phyloP scores from a whole-genome alignment of 805 yeast species.

The Kodamaea hsintzibuensis region DNA sequence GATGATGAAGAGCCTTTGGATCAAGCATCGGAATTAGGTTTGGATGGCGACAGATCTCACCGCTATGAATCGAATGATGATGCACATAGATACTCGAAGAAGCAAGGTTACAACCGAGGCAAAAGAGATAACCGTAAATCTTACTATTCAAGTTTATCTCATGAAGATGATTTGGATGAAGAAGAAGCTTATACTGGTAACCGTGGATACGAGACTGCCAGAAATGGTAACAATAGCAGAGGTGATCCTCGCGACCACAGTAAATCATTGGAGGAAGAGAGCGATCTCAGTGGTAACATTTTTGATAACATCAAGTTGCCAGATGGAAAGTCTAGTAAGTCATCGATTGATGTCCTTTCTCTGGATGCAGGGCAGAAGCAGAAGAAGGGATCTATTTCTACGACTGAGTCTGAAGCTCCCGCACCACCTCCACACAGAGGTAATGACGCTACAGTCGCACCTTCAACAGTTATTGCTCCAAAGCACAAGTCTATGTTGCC shows the following conservation, averaged over 20 bases:
- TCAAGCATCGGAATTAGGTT: conserved; percentile 41
- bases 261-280: conserved; percentile 23
- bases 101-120: not conserved
- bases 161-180: conserved; percentile 18
- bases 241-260: conserved; percentile 13
- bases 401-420: not conserved
- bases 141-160: conserved; percentile 32
- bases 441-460: not conserved
- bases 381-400: not conserved
- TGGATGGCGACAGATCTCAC: conserved; percentile 29
- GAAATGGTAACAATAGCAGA: conserved; percentile 1
- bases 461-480: not conserved
- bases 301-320: conserved; percentile 53
- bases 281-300: conserved; percentile 25
- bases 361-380: conserved; percentile 3
- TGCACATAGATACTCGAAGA: not conserved
- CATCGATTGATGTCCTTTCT: conserved; percentile 6
- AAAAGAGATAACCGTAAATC: conserved; percentile 25
- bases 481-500: conserved; percentile 31
- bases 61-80: conserved; percentile 12
- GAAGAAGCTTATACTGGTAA: conserved; percentile 48
- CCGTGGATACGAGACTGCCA: conserved; percentile 21
- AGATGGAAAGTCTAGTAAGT: conserved; percentile 30
- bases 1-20: conserved; percentile 33
- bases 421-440: conserved; percentile 6